Percentiles rank a stretch among this genome's conserved stretches.
These are phyloP conservation scores for Neospermospora avenae DNA, from an alignment of 2,329 filamentous ascomycete genomes.

Conservation along the genomic window DNA sequence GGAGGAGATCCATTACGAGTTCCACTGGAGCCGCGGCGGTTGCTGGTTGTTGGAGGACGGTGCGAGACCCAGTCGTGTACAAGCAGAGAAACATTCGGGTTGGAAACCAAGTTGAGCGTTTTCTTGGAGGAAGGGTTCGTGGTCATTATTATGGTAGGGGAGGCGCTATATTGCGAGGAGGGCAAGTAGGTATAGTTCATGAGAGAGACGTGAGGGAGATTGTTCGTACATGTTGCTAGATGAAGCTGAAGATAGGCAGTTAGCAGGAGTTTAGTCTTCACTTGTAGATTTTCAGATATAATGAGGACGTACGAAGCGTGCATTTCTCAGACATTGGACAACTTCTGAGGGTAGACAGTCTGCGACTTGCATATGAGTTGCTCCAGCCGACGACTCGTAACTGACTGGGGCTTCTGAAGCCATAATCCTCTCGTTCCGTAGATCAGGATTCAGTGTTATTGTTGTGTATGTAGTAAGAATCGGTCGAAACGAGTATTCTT, in stretches of 20 bases:
- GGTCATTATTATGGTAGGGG: slow-evolving; percentile 94
- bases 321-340: slow-evolving; percentile 86
- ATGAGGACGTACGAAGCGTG: slow-evolving; percentile 71
- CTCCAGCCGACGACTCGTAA: slow-evolving; percentile 71
- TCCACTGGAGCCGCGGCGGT: slow-evolving; percentile 56
- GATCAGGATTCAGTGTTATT: neutral
- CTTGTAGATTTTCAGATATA: slow-evolving; percentile 13
- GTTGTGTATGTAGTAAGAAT: neutral
- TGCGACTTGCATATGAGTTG: slow-evolving; percentile 63
- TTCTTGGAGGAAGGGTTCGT: slow-evolving; percentile 77
- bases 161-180: slow-evolving; percentile 62
- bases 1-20: slow-evolving; percentile 49
- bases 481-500: neutral
- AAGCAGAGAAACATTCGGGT: slow-evolving; percentile 87
- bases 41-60: slow-evolving; percentile 74
- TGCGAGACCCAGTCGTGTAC: slow-evolving; percentile 98
- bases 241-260: slow-evolving; percentile 65
- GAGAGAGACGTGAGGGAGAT: slow-evolving; percentile 85
- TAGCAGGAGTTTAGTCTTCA: slow-evolving; percentile 4
- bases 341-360: slow-evolving; percentile 77
- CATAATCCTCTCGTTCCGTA: slow-evolving; percentile 13
- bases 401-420: slow-evolving; percentile 60
- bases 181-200: slow-evolving; percentile 99
- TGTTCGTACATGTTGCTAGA: slow-evolving; percentile 82
- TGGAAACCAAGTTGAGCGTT: slow-evolving; percentile 75